phyloP scores from a whole-genome alignment of 2,329 filamentous ascomycete species.

The Xylariaceae sp. region DNA sequence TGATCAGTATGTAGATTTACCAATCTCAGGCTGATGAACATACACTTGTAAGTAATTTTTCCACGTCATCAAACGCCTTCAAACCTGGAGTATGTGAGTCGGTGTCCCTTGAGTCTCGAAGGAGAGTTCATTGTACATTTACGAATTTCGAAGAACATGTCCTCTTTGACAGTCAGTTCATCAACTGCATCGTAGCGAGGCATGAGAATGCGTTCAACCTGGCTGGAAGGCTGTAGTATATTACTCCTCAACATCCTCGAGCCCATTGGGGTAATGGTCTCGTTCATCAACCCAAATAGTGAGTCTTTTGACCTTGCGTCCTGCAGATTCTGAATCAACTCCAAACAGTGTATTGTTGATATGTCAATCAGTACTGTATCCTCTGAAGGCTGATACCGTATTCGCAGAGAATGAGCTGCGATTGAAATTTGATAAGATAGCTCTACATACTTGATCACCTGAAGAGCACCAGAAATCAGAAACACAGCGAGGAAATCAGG shows the following conservation, averaged over 20 bases:
- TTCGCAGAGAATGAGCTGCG: constrained; percentile 72
- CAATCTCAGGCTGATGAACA: not conserved
- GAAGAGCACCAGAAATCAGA: constrained; percentile 12
- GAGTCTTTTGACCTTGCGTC: constrained; percentile 75
- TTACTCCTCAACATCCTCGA: constrained; percentile 77
- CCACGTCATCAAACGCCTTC: constrained; percentile 72
- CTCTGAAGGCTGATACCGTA: constrained; percentile 83
- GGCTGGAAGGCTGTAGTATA: constrained; percentile 83
- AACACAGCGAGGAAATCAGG: not conserved
- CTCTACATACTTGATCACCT: constrained; percentile 82
- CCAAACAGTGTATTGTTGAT: constrained; percentile 79
- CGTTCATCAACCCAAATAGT: constrained; percentile 79
- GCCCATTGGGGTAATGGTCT: constrained; percentile 86
- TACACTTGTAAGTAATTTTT: constrained; percentile 74
- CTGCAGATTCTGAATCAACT: constrained; percentile 84
- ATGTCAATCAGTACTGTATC: constrained; percentile 96
- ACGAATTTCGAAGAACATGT: constrained; percentile 75
- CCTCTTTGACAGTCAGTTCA: constrained; percentile 76
- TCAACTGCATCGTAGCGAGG: constrained; percentile 78
- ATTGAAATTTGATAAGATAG: constrained; percentile 65
- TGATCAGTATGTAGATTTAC: constrained; percentile 14
- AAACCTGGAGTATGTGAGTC: constrained; percentile 50
- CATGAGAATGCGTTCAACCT: constrained; percentile 57
- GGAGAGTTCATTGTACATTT: constrained; percentile 46
- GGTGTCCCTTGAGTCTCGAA: not conserved